Conservation (phyloP, 2,329 filamentous ascomycete species). For the Hortaea sp. region DNA sequence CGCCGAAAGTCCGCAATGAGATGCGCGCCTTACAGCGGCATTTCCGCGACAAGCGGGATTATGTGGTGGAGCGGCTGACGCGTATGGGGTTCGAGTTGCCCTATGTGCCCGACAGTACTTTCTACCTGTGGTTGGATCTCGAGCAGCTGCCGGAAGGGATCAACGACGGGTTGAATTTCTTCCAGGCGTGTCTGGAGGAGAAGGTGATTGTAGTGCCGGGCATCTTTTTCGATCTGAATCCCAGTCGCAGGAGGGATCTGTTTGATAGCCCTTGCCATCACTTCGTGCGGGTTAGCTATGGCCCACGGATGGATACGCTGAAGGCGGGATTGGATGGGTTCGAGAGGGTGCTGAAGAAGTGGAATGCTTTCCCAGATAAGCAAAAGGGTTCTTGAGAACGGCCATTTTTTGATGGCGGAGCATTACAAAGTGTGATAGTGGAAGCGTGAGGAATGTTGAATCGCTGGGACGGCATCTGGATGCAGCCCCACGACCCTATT, state of each 20-base stretch:
- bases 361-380: conserved; percentile 14
- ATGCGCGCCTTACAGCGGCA: conserved; percentile 84
- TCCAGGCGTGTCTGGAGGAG: conserved; percentile 84
- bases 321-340: conserved; percentile 75
- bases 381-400: not conserved
- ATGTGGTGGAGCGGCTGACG: conserved; percentile 66
- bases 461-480: too few relatives aligned
- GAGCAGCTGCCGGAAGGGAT: conserved; percentile 64
- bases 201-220: conserved; percentile 95
- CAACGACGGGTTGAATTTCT: conserved; percentile 91
- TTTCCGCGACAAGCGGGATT: conserved; percentile 90
- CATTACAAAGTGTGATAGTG: too few relatives aligned
- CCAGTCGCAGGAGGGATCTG: conserved; percentile 74
- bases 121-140: conserved; percentile 75
- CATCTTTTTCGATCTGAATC: conserved; percentile 97
- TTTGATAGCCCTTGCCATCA: conserved; percentile 92
- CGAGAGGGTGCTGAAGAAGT: conserved; percentile 69
- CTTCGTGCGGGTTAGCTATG: conserved; percentile 78
- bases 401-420: too few relatives aligned
- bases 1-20: conserved; percentile 65
- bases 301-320: conserved; percentile 68
- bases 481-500: too few relatives aligned
- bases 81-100: conserved; percentile 77
- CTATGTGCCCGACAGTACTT: conserved; percentile 80
- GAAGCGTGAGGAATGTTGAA: too few relatives aligned